Conservation (phyloP, 2,329 filamentous ascomycete genomes). For the Sclerotinia minor region DNA sequence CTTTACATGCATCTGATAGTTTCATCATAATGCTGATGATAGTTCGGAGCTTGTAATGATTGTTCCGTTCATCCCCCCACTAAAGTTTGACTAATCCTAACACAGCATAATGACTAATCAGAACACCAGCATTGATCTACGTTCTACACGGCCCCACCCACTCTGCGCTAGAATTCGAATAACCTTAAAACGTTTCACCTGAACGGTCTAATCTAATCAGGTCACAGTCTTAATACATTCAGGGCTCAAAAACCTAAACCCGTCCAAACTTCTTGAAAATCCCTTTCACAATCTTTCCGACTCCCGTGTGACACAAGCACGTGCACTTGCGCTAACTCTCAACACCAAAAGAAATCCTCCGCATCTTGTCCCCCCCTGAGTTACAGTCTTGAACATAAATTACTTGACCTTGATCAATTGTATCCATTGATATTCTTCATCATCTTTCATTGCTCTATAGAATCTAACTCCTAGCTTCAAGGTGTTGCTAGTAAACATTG, state of each 20-base stretch:
- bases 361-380: not conserved
- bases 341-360: no score
- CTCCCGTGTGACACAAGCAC: no score
- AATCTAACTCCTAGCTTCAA: not conserved
- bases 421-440: not conserved
- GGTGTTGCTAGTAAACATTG: not conserved
- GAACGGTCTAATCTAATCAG: no score
- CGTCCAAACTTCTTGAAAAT: no score
- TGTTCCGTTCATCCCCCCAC: not conserved
- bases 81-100: no score
- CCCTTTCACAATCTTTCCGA: no score
- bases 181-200: not conserved
- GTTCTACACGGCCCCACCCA: not conserved
- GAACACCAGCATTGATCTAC: not conserved
- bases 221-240: no score
- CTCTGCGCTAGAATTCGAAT: not conserved
- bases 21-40: constrained; percentile 8
- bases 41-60: constrained; percentile 1
- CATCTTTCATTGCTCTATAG: not conserved
- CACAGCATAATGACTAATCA: no score
- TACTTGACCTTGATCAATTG: not conserved
- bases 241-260: no score
- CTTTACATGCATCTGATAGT: not conserved
- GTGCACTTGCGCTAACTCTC: no score
- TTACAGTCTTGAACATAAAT: not conserved